These are phyloP conservation scores for Talaromyces amestolkiae DNA, from an alignment of 2,329 filamentous ascomycete genomes.

Conservation along the genomic window DNA sequence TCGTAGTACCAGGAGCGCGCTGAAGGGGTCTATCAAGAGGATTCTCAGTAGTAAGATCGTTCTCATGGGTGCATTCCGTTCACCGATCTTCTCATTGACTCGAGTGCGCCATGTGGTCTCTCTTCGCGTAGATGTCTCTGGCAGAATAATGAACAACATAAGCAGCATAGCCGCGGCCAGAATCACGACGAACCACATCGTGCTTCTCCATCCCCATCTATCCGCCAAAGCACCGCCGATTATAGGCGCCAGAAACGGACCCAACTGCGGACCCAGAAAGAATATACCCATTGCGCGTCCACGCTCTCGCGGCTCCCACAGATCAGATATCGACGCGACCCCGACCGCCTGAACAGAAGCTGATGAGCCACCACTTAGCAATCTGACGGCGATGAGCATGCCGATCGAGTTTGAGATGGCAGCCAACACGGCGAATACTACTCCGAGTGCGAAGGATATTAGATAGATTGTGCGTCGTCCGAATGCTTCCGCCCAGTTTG, in stretches of 20 bases:
- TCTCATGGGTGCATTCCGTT: background rate
- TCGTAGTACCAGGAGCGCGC: background rate
- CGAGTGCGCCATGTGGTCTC: conserved; percentile 1
- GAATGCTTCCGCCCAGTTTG: conserved; percentile 9
- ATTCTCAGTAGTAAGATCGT: background rate
- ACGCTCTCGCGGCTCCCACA: conserved; percentile 71
- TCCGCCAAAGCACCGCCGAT: conserved; percentile 66
- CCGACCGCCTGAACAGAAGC: conserved; percentile 80
- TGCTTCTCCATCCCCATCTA: conserved; percentile 65
- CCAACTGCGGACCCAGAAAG: conserved; percentile 74
- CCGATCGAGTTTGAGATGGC: conserved; percentile 67
- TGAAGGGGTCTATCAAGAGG: conserved; percentile 14
- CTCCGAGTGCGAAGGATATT: conserved; percentile 68
- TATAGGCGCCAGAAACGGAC: conserved; percentile 68
- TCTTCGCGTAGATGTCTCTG: conserved; percentile 25
- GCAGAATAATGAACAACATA: conserved; percentile 33
- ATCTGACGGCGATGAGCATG: conserved; percentile 75
- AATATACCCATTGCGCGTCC: conserved; percentile 78
- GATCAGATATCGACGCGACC: conserved; percentile 76
- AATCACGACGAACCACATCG: conserved; percentile 69
- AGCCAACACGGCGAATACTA: conserved; percentile 66
- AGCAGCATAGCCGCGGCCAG: conserved; percentile 53
- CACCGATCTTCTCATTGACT: background rate
- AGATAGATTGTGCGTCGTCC: conserved; percentile 76
- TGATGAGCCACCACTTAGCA: conserved; percentile 71